Conservation (phyloP, 2,329 filamentous ascomycete genomes). For the Leptodontidium sp. region DNA sequence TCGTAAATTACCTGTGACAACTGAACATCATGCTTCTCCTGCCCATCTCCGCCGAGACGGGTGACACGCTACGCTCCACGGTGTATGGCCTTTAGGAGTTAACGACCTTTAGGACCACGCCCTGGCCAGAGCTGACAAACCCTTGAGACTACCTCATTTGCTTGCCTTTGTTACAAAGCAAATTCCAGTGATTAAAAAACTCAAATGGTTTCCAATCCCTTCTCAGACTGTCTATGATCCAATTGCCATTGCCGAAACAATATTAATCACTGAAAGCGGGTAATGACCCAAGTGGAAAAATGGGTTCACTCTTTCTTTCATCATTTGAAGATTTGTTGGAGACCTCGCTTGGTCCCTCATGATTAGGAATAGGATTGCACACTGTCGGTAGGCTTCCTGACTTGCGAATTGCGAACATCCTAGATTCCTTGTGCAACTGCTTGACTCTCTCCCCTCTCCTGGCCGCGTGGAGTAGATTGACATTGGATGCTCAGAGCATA, state of each 20-base stretch:
- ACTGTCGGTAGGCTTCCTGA: background rate
- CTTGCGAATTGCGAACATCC: background rate
- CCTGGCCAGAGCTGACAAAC: conserved; percentile 26
- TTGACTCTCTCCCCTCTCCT: too few relatives aligned
- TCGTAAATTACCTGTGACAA: background rate
- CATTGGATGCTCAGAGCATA: background rate
- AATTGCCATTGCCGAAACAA: conserved; percentile 19
- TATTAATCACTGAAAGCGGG: conserved; percentile 16
- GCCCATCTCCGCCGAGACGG: conserved; percentile 4
- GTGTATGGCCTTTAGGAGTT: conserved; percentile 15
- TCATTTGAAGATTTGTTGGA: background rate
- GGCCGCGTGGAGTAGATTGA: conserved; percentile 6
- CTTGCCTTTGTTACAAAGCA: conserved; percentile 30
- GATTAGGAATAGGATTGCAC: conserved; percentile 12
- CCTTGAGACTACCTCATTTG: conserved; percentile 23
- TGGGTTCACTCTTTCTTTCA: background rate
- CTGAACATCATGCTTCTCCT: background rate
- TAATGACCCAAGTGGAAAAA: background rate
- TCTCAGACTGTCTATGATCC: conserved; percentile 18
- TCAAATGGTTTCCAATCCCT: conserved; percentile 24
- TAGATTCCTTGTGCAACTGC: background rate
- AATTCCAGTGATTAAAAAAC: conserved; percentile 28
- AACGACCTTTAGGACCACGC: conserved; percentile 17
- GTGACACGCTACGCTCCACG: conserved; percentile 7
- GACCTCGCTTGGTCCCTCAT: background rate